phyloP scores from a whole-genome alignment of 1,284 basidiomycete species.

The Irpex sp. region DNA sequence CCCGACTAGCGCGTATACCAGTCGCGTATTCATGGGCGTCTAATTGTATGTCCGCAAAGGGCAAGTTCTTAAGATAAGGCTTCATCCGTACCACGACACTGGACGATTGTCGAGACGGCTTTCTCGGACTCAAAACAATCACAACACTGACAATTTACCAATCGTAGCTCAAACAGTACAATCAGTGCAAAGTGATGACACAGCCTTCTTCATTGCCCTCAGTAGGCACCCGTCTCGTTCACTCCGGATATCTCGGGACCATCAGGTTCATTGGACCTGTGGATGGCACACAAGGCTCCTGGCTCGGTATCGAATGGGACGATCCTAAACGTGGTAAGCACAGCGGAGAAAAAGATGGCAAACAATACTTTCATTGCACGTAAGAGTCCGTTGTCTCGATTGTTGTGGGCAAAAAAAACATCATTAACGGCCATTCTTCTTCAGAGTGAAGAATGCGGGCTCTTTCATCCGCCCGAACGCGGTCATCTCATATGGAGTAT shows the following conservation, averaged over 20 bases:
- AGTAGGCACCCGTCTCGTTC: conserved; percentile 49
- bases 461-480: conserved; percentile 73
- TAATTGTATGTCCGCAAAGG: neutral
- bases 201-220: conserved; percentile 16
- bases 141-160: neutral
- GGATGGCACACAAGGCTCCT: conserved; percentile 61
- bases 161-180: neutral
- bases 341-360: conserved; percentile 76
- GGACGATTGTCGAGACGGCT: neutral
- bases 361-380: conserved; percentile 78
- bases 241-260: conserved; percentile 57
- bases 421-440: conserved; percentile 6
- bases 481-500: conserved; percentile 56
- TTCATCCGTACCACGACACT: neutral
- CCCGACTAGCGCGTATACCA: no score
- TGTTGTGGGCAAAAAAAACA: conserved; percentile 4
- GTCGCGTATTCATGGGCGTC: neutral
- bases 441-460: conserved; percentile 53
- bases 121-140: neutral
- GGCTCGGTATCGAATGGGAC: conserved; percentile 98
- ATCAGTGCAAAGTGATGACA: neutral
- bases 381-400: conserved; percentile 34
- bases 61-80: neutral
- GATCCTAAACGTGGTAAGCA: conserved; percentile 83
- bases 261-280: conserved; percentile 72